A percentile compares a stretch with the other conserved stretches of the same genome.
phyloP scores from a whole-genome alignment of 306 rosid species.

The Acacia acuminata region DNA sequence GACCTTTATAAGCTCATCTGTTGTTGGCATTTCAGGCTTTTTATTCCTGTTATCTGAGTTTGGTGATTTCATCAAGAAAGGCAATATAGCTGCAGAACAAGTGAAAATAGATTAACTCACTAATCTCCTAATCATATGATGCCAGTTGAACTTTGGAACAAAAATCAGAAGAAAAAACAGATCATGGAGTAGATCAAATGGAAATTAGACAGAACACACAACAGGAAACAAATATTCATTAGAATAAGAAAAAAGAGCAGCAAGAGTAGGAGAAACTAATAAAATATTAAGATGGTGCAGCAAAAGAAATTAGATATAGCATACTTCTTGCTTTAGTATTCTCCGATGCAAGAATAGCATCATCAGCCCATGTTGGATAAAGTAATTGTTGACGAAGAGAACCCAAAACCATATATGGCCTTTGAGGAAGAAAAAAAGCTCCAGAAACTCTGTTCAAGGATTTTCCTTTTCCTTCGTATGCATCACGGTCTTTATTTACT shows the following conservation, averaged over 20 bases:
- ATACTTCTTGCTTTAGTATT: constrained; percentile 46
- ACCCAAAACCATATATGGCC: constrained; percentile 97
- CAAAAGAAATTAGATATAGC: constrained; percentile 33
- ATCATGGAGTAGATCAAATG: background rate
- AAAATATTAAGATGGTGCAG: background rate
- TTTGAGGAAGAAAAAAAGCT: constrained; percentile 92
- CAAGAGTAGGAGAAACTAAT: background rate
- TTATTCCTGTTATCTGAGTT: constrained; percentile 38
- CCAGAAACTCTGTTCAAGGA: constrained; percentile 51
- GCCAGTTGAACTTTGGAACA: background rate
- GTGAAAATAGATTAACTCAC: constrained; percentile 26
- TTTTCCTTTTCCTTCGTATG: constrained; percentile 35
- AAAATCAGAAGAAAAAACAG: background rate
- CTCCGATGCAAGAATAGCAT: constrained; percentile 45
- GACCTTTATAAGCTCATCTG: constrained; percentile 71
- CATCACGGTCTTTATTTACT: constrained; percentile 31
- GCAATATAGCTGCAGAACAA: constrained; percentile 60
- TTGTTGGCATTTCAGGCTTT: constrained; percentile 60
- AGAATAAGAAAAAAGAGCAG: background rate
- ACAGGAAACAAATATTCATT: background rate
- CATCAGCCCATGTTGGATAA: constrained; percentile 87
- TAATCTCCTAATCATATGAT: background rate
- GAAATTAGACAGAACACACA: background rate
- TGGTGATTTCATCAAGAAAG: constrained; percentile 63
- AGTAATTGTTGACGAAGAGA: constrained; percentile 89